Conservation (phyloP, 169 alveolate species). For the Besnoitia besnoiti region DNA sequence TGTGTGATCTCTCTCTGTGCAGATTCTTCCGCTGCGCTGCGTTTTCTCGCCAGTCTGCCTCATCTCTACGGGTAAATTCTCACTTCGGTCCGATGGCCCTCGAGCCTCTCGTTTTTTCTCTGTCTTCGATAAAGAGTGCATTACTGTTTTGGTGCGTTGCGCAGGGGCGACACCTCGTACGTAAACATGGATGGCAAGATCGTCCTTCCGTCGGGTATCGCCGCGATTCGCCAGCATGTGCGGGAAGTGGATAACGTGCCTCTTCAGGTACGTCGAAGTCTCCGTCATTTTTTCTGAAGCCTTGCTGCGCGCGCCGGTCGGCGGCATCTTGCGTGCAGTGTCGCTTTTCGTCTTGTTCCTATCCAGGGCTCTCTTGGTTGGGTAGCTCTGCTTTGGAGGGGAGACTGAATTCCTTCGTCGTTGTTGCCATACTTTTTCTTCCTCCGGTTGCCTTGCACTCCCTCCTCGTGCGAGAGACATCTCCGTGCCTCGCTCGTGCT, state of each 20-base stretch:
- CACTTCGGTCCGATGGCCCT: neutral
- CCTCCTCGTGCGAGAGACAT: neutral
- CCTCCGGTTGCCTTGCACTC: neutral
- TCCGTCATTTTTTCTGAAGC: neutral
- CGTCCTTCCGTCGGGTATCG: conserved; percentile 76
- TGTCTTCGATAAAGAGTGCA: neutral
- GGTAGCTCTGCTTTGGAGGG: too few relatives aligned
- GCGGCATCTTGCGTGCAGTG: neutral
- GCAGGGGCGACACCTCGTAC: neutral
- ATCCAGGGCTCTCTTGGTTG: too few relatives aligned
- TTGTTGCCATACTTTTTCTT: neutral
- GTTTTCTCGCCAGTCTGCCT: too few relatives aligned
- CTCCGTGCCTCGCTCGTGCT: neutral
- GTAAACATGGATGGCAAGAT: conserved; percentile 71
- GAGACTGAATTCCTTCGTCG: too few relatives aligned
- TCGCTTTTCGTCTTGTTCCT: neutral
- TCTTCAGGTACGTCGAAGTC: neutral
- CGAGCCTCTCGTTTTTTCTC: neutral
- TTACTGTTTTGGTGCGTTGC: neutral
- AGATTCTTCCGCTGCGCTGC: too few relatives aligned
- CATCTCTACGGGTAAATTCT: too few relatives aligned
- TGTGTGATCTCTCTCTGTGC: too few relatives aligned
- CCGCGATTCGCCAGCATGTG: conserved; percentile 71
- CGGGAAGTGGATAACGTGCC: conserved; percentile 31
- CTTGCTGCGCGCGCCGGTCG: conserved; percentile 35